A percentile compares a stretch with the other conserved stretches of the same genome.
These are phyloP conservation scores for Fusarium sp. DNA, from an alignment of 2,329 filamentous ascomycete genomes.

Conservation along the genomic window DNA sequence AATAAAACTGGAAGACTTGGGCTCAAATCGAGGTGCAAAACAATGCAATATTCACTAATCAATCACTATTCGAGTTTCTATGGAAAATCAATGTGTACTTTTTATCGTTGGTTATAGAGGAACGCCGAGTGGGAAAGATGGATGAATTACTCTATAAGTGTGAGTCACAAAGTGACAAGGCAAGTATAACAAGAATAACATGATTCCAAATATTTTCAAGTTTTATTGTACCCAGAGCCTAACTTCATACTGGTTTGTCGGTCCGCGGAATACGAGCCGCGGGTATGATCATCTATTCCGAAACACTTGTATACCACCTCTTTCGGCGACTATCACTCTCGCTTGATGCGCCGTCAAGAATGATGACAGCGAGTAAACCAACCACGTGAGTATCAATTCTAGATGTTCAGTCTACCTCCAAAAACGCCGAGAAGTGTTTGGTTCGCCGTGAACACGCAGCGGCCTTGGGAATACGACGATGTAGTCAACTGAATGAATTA, in stretches of 20 bases:
- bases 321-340: not conserved
- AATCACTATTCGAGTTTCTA: not conserved
- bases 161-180: not conserved
- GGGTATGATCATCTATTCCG: not conserved
- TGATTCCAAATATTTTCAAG: not conserved
- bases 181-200: not conserved
- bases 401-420: not conserved
- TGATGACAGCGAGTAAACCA: not conserved
- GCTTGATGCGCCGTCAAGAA: not conserved
- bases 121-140: not conserved
- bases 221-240: not conserved
- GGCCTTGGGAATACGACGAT: not conserved
- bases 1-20: not conserved
- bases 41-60: not conserved
- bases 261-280: not conserved
- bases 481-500: slow-evolving; percentile 35
- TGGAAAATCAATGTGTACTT: not conserved
- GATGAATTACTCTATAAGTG: not conserved
- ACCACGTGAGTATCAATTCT: not conserved
- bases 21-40: not conserved
- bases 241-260: not conserved
- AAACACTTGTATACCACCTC: not conserved
- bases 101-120: not conserved
- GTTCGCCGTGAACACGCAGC: not conserved
- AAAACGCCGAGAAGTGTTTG: not conserved